These are phyloP conservation scores for Leccinum imitatum DNA, from an alignment of 768 basidiomycete genomes.

Conservation along the genomic window DNA sequence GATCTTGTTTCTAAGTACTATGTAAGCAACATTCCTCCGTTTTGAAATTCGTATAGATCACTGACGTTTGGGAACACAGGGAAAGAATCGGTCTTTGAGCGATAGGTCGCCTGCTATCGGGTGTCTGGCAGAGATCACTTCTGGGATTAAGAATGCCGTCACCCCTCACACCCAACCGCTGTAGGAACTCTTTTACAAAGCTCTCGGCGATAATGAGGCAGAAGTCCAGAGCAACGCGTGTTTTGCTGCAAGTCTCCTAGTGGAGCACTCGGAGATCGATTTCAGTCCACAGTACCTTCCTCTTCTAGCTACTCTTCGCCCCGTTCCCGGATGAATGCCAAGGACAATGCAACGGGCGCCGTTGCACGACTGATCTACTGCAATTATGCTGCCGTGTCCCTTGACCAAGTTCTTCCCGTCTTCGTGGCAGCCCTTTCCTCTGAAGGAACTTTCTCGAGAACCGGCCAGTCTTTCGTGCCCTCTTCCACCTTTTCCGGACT, in stretches of 20 bases:
- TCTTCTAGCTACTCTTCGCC: constrained; percentile 76
- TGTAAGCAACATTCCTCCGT: constrained; percentile 46
- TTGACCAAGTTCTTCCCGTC: constrained; percentile 87
- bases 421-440: constrained; percentile 77
- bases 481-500: constrained; percentile 86
- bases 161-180: constrained; percentile 83
- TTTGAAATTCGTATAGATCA: background rate
- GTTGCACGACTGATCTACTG: constrained; percentile 85
- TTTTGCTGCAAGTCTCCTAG: constrained; percentile 88
- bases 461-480: constrained; percentile 79
- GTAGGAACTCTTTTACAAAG: constrained; percentile 80
- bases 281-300: constrained; percentile 77
- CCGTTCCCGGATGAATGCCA: constrained; percentile 76
- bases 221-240: constrained; percentile 97
- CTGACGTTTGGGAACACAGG: constrained; percentile 41
- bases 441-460: constrained; percentile 91
- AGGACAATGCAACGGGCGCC: constrained; percentile 96
- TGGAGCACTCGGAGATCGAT: constrained; percentile 83
- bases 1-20: constrained; percentile 97
- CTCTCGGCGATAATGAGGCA: constrained; percentile 79
- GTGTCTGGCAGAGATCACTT: constrained; percentile 92
- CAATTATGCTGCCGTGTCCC: constrained; percentile 75
- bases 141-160: constrained; percentile 83
- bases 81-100: constrained; percentile 80
- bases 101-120: constrained; percentile 95